A percentile compares a stretch with the other conserved stretches of the same genome.
phyloP scores from a whole-genome alignment of 805 yeast species.

The Yamadazyma kitorensis region DNA sequence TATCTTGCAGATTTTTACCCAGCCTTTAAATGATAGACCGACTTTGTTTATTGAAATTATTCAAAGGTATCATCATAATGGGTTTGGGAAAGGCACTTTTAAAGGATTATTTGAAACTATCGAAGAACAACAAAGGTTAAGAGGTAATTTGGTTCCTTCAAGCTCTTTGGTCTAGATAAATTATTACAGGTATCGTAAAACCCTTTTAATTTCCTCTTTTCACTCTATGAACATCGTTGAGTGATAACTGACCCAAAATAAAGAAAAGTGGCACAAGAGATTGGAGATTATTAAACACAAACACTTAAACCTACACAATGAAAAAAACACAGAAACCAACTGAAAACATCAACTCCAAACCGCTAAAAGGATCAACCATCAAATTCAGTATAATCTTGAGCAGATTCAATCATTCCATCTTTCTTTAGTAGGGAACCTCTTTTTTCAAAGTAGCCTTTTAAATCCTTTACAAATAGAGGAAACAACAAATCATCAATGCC shows the following conservation, averaged over 20 bases:
- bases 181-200: too few species aligned
- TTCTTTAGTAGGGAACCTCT: conserved; percentile 18
- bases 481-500: conserved; percentile 31
- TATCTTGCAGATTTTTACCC: conserved; percentile 74
- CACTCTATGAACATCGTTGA: too few species aligned
- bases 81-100: conserved; percentile 89
- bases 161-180: too few species aligned
- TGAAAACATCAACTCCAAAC: too few species aligned
- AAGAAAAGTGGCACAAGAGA: too few species aligned
- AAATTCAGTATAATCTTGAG: conserved; percentile 2
- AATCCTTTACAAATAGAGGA: conserved; percentile 33
- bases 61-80: conserved; percentile 75
- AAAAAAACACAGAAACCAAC: too few species aligned
- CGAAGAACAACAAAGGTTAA: conserved; percentile 67
- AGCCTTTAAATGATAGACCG: conserved; percentile 75
- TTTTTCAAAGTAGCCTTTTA: conserved; percentile 23
- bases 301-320: too few species aligned
- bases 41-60: conserved; percentile 80
- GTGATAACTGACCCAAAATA: too few species aligned
- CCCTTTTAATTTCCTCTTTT: too few species aligned
- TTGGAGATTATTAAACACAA: too few species aligned
- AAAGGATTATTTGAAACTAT: conserved; percentile 77
- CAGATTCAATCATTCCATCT: conserved; percentile 1
- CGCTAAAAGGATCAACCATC: not conserved
- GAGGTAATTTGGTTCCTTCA: conserved; percentile 56